Percentiles rank a stretch among this genome's conserved stretches.
phyloP scores from a whole-genome alignment of 768 basidiomycete species.

The Mycena vulgaris region DNA sequence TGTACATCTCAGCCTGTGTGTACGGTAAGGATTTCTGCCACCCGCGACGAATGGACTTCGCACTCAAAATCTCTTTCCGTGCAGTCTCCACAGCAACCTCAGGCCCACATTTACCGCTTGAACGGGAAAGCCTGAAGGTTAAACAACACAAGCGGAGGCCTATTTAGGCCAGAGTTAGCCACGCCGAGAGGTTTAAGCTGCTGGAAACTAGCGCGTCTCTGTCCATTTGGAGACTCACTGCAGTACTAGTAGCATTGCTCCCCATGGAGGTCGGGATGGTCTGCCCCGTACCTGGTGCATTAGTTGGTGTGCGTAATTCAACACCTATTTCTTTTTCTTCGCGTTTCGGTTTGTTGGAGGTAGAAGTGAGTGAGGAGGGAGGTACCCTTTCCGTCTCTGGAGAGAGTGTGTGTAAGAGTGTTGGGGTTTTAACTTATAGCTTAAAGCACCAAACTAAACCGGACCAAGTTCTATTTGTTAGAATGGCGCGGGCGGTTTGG shows the following conservation, averaged over 20 bases:
- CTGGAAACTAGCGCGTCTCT: not conserved
- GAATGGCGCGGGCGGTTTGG: no score
- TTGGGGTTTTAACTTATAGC: no score
- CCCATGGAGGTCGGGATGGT: not conserved
- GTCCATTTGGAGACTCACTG: not conserved
- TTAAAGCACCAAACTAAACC: no score
- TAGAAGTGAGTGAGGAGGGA: not conserved
- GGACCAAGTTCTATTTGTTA: no score
- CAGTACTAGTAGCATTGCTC: conserved; percentile 1
- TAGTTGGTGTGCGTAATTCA: conserved; percentile 7
- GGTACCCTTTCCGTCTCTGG: not conserved
- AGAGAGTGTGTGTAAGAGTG: no score
- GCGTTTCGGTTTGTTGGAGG: not conserved
- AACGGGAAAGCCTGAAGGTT: conserved; percentile 6
- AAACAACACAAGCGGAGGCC: not conserved
- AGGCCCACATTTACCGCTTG: conserved; percentile 21
- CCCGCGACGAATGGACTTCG: not conserved
- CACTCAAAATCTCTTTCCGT: not conserved
- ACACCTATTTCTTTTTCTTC: not conserved
- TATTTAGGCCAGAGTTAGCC: conserved; percentile 6
- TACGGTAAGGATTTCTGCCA: not conserved
- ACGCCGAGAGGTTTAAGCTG: conserved; percentile 20
- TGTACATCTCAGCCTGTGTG: no score
- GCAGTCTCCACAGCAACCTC: not conserved
- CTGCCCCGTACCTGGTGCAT: not conserved